Evolutionary conservation across 2,329 filamentous ascomycete genomes (phyloP).

Genomic region (Sporothrix inflata): DNA sequence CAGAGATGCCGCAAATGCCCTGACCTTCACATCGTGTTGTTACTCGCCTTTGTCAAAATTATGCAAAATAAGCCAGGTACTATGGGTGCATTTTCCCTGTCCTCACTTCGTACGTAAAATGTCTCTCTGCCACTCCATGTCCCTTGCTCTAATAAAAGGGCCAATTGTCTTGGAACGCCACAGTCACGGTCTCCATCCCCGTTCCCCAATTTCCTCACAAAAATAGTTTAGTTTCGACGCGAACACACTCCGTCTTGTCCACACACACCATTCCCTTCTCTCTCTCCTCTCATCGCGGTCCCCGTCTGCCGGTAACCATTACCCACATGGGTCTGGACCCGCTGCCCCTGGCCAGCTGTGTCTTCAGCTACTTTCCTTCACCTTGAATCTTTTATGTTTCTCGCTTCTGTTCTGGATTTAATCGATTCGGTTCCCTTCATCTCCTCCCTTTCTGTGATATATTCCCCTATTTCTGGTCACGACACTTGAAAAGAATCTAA

Average conservation of each 20-base stretch:
- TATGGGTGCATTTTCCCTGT: not conserved
- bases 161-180: slow-evolving; percentile 7
- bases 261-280: not conserved
- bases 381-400: not conserved
- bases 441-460: not conserved
- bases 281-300: not conserved
- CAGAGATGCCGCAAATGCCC: too few species aligned
- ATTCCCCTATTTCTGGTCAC: not conserved
- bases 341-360: not conserved
- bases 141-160: not conserved
- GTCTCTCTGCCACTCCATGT: not conserved
- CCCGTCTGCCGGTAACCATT: slow-evolving; percentile 11
- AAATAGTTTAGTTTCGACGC: not conserved
- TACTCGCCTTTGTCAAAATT: not conserved
- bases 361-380: not conserved
- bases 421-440: not conserved
- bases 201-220: not conserved
- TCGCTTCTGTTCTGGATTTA: not conserved
- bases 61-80: not conserved
- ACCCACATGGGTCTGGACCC: slow-evolving; percentile 1
- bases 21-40: too few species aligned
- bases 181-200: not conserved
- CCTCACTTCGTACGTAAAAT: not conserved
- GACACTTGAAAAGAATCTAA: not conserved
- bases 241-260: not conserved